These are phyloP conservation scores for Colletotrichum spinosum DNA, from an alignment of 2,329 filamentous ascomycete species.

Conservation along the genomic window DNA sequence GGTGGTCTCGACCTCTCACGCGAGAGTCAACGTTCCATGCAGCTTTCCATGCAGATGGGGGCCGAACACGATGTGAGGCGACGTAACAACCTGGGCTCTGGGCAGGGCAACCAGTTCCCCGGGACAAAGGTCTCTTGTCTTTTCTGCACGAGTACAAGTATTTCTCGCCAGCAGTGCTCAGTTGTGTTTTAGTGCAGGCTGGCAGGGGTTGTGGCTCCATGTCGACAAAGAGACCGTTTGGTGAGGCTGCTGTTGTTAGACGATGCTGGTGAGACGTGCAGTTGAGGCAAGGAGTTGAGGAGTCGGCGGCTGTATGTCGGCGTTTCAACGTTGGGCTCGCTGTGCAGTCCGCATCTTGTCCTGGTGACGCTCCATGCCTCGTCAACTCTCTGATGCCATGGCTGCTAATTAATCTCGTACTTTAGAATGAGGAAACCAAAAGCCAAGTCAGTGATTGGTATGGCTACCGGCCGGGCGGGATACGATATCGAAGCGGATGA, in stretches of 20 bases:
- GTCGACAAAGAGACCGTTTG: not conserved
- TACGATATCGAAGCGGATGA: no score
- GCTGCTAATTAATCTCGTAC: no score
- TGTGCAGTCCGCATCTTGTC: no score
- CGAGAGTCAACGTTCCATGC: constrained; percentile 19
- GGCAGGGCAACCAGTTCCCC: constrained; percentile 17
- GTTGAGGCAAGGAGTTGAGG: not conserved
- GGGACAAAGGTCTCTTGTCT: constrained; percentile 10
- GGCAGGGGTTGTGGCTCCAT: no score
- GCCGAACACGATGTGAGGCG: not conserved
- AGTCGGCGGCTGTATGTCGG: no score
- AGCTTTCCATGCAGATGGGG: constrained; percentile 5
- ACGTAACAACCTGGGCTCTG: not conserved
- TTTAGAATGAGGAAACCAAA: no score
- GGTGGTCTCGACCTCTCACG: not conserved
- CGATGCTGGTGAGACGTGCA: not conserved
- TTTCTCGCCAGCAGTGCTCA: constrained; percentile 14
- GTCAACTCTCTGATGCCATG: no score
- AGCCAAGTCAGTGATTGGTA: no score
- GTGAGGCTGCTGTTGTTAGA: constrained; percentile 6
- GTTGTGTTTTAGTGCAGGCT: no score
- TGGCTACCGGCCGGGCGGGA: no score
- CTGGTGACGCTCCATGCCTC: no score
- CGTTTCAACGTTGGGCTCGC: not conserved
- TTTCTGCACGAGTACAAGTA: not conserved